Evolutionary conservation across 2,329 filamentous ascomycete species (phyloP).

Genomic region (Juglanconis sp.): DNA sequence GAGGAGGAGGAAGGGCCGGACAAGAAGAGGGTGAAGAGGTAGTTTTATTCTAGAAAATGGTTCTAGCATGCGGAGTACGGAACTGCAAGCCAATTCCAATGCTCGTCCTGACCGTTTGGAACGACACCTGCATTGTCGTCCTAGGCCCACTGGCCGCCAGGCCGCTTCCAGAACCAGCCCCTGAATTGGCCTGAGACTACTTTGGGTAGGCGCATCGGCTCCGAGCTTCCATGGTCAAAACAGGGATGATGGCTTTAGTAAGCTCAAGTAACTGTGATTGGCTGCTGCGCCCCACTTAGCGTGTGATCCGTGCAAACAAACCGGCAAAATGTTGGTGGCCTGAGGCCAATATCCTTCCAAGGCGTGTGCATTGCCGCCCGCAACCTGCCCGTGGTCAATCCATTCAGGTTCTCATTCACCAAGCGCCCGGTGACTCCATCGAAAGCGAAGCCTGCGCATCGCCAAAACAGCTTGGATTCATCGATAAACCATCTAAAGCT

Average conservation of each 20-base stretch:
- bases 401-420: slow-evolving; percentile 32
- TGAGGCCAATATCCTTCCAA: neutral
- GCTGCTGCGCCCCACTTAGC: neutral
- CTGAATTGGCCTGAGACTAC: too few relatives aligned
- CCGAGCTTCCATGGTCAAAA: too few relatives aligned
- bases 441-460: slow-evolving; percentile 50
- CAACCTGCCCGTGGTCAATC: slow-evolving; percentile 31
- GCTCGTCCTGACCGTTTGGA: neutral
- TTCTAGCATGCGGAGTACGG: too few relatives aligned
- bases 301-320: neutral
- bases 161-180: too few relatives aligned
- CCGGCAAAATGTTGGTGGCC: neutral
- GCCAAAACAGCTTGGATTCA: slow-evolving; percentile 57
- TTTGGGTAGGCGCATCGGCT: too few relatives aligned
- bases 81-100: neutral
- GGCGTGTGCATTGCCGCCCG: neutral
- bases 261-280: slow-evolving; percentile 6
- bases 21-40: slow-evolving; percentile 59
- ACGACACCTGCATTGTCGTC: too few relatives aligned
- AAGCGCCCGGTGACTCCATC: slow-evolving; percentile 34
- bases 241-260: slow-evolving; percentile 16
- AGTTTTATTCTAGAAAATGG: neutral
- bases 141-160: too few relatives aligned
- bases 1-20: slow-evolving; percentile 68
- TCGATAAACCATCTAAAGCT: slow-evolving; percentile 55